A percentile compares a stretch with the other conserved stretches of the same genome.
Conservation (phyloP, 2,329 filamentous ascomycete genomes). For the Geoglossum cookeanum region DNA sequence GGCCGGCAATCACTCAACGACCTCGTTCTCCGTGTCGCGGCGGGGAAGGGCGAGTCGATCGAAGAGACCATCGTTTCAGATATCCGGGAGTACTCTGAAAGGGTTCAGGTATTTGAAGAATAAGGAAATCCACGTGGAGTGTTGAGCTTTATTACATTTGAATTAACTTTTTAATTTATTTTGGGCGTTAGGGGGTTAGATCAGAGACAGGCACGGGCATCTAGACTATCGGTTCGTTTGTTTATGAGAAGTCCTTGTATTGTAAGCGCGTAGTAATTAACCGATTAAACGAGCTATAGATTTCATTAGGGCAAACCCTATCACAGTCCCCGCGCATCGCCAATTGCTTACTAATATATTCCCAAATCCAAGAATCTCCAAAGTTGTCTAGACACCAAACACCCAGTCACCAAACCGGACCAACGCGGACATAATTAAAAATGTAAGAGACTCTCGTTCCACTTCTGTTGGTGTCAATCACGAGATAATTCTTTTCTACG, state of each 20-base stretch:
- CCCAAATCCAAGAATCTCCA: neutral
- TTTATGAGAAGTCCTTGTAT: too few relatives aligned
- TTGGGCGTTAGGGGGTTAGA: too few relatives aligned
- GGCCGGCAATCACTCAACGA: slow-evolving; percentile 81
- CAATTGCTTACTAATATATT: neutral
- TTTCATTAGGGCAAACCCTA: neutral
- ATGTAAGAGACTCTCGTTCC: neutral
- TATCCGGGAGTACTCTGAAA: slow-evolving; percentile 65
- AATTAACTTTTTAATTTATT: too few relatives aligned
- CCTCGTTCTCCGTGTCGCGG: slow-evolving; percentile 67
- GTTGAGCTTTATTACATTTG: too few relatives aligned
- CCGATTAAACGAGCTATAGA: too few relatives aligned
- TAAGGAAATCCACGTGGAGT: too few relatives aligned
- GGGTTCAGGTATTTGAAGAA: slow-evolving; percentile 65
- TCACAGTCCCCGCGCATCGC: neutral
- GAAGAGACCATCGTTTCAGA: slow-evolving; percentile 60
- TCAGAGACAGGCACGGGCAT: too few relatives aligned
- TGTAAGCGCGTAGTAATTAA: too few relatives aligned
- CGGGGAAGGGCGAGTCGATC: slow-evolving; percentile 65
- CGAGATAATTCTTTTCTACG: neutral
- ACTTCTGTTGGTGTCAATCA: neutral
- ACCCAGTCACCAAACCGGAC: neutral
- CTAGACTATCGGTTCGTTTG: too few relatives aligned
- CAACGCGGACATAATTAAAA: neutral
- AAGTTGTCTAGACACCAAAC: neutral